Base-by-base conservation (phyloP, 495 filamentous ascomycete species). In the Xylaria castorea region DNA sequence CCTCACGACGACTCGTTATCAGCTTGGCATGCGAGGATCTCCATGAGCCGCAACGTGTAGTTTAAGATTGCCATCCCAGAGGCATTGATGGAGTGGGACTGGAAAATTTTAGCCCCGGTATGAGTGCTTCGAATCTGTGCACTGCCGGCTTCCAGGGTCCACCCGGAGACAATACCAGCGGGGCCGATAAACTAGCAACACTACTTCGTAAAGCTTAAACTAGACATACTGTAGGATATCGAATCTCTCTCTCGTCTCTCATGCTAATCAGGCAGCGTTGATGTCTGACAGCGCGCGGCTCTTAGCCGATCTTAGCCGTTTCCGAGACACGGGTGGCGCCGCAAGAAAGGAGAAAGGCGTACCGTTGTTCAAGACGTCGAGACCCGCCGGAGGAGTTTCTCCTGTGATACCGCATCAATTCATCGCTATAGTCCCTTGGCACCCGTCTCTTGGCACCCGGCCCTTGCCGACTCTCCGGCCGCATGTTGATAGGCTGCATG, bases 1-100 rank as follows among this genome's bases (percentile, higher is more conserved):
- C 44, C 32, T 50, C 30, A 68, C 57, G 66, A 36, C 42, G 27
- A 34, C 16, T 55, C 34, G 48, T 68, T 68, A 68, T 68, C 66
- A 68, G 20, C 66, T 68, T 68, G 50, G 66, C 66, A 68, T 68
- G 66, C 66, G 50, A 57, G 50, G 66, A 68, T 68, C 66, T 3
- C 32, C 36, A 57, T 68, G 66, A 68, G 66, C 66, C 66, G 66
- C 66, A 68, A 68, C 32, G 34, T 55, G 48, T 53, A 7, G 27
- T 57, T 57, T 68, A 57, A 68, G 12, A 53, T 68, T 57, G 66
- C 9, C 6, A 4, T 57, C 36, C 50, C 32, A 68, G 30, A 32
- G 20, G 66, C 46, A 22, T 53, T 44, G 32, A 67, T 32, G 20
- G 46, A 40, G 44, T 67, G 50, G 66, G 36, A 42, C 48, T 57